A percentile compares a stretch with the other conserved stretches of the same genome.
Evolutionary conservation across 129 eudicot species (phyloP).

Genomic region (Chrysanthemum seticuspe): DNA sequence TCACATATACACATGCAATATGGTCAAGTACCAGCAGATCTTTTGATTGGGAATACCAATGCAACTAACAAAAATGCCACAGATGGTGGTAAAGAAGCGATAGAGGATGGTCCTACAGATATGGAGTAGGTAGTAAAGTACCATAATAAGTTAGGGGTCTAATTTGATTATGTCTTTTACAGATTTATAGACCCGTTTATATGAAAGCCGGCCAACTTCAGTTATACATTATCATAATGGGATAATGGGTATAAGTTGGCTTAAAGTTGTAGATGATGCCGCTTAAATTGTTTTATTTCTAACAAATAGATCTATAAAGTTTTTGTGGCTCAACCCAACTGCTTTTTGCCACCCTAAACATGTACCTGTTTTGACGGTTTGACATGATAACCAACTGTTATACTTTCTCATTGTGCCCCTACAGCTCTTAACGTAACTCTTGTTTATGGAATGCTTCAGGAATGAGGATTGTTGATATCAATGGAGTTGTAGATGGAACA

Average conservation of each 20-base stretch:
- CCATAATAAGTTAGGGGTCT: background rate
- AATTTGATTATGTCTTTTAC: background rate
- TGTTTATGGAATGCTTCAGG: constrained; percentile 21
- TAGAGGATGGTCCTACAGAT: constrained; percentile 50
- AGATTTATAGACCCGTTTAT: background rate
- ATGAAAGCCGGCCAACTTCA: too few relatives aligned
- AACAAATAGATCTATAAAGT: background rate
- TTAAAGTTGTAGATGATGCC: background rate
- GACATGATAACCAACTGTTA: background rate
- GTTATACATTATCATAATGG: too few relatives aligned
- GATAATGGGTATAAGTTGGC: background rate
- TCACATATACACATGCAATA: constrained; percentile 35
- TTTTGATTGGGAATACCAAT: constrained; percentile 41
- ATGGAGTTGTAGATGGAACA: constrained; percentile 26
- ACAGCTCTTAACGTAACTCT: background rate
- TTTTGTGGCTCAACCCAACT: background rate
- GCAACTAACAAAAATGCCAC: constrained; percentile 34
- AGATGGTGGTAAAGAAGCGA: constrained; percentile 45
- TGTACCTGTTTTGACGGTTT: background rate
- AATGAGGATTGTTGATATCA: constrained; percentile 23
- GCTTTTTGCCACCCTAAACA: background rate
- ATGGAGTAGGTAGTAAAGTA: constrained; percentile 71
- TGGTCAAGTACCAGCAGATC: constrained; percentile 87
- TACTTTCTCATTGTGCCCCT: background rate
- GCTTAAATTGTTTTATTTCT: background rate